Base-by-base conservation (phyloP, 129 eudicot genomes). In the Chrysanthemum lavandulifolium region DNA sequence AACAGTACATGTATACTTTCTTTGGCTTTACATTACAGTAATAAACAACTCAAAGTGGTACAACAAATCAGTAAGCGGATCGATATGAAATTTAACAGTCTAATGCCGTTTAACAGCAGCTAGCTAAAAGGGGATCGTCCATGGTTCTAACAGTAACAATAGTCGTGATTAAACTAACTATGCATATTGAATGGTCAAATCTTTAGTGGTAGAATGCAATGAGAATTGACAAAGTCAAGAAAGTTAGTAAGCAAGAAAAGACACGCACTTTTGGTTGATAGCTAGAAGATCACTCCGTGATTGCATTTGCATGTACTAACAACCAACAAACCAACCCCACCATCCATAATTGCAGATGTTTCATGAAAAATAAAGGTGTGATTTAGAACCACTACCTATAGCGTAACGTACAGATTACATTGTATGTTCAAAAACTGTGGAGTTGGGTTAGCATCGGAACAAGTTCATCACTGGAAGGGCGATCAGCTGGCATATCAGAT, bases 361-460 rank as follows among this genome's bases (percentile, higher is more conserved):
- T 31, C 36, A 31, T 31, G 36, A 31, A 31, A 31, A 31, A 31
- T 31, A 31, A 31, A 31, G 36, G 36, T 31, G 36, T 31, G 36
- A 31, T 31, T 4, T 31, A 31, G 36, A 31, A 36, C 67, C 67
- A 61, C 15, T 36, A 27, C 29, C 66, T 7, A 23, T 10, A 57
- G 21, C 45, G 45, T 36, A 36, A 36, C 45, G 9, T 36, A 36
- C 45, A 36, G 9, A 36, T 36, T 36, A 36, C 45, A 57, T 1
- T 3, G 12, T 57, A 6, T 0, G 5, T 19, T 88, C 86, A 92
- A 70, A 92, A 92, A 81, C 96, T 89, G 73, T 89, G 89, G 68
- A 92, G 84, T 36, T 89, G 98, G 67, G 96, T 85, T 77, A 92
- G 98, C 98, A 92, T 92, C 1, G 96, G 87, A 61, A 89, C 95